Base-by-base conservation (phyloP, 352 stramenopile genomes). In the Aphanomyces stellatus region DNA sequence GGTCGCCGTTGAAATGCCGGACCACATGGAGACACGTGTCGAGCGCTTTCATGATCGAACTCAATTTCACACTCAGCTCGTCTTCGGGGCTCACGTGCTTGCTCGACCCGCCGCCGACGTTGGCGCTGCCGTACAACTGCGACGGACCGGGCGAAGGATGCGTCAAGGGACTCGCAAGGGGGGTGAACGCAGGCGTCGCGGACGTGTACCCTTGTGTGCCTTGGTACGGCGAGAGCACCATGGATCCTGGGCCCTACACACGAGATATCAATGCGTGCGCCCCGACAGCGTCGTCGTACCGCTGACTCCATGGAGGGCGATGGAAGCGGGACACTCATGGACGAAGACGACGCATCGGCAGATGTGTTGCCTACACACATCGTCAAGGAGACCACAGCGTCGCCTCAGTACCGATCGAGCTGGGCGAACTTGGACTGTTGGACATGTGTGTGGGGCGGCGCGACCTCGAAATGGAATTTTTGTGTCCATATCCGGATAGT, bases 221-320 rank as follows among this genome's bases (percentile, higher is more conserved):
- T 67, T 55, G 60, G 25, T 67, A 67, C 22, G 60, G 60, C 10
- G 60, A 67, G 27, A 67, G 51, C 19, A 67, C 60, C 60, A 67
- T 67, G 19, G 60, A 67, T 48, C 55, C 55, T 46, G 37, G 37
- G 25, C 49, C 49, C 49, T 57, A 57, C 49, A 24, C 6, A 22
- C 0, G 19, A 53, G 1, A 28, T 53, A 10, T 53, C 1, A 17
- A 17, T 43, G 17, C 19, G 17, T 53, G 17, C 19, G 24, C 24
- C 2, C 17, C 46, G 19, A 22, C 8, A 53, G 17, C 13, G 22
- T 4, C 19, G 27, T 15, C 22, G 10, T 57, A 57, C 49, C 49
- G 27, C 49, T 7, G 49, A 22, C 8, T 57, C 49, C 49, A 57
- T 57, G 5, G 49, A 57, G 19, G 49, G 49, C 10, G 49, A 57